A percentile compares a stretch with the other conserved stretches of the same genome.
These are phyloP conservation scores for Aspergillus sp. DNA, from an alignment of 2,329 filamentous ascomycete species.

Conservation along the genomic window DNA sequence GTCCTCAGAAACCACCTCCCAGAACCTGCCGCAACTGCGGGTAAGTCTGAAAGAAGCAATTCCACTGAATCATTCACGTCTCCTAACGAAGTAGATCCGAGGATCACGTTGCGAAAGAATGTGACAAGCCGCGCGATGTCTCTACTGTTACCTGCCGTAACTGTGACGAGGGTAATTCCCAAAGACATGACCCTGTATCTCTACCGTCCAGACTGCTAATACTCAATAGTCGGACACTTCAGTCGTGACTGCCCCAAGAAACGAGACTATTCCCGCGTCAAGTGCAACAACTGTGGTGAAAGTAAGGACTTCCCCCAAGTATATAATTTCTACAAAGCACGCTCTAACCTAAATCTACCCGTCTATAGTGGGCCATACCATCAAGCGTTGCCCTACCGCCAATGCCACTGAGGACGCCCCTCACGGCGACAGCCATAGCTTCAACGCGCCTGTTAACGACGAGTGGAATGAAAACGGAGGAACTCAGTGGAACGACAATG, in stretches of 20 bases:
- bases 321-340: neutral
- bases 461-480: neutral
- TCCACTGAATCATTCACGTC: too few species aligned
- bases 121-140: slow-evolving; percentile 44
- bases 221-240: slow-evolving; percentile 41
- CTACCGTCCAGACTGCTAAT: slow-evolving; percentile 13
- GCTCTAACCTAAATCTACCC: neutral
- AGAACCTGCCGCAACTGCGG: slow-evolving; percentile 50
- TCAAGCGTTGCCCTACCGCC: slow-evolving; percentile 40
- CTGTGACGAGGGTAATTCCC: slow-evolving; percentile 43
- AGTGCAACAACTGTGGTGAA: slow-evolving; percentile 48
- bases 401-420: slow-evolving; percentile 19
- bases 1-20: slow-evolving; percentile 38
- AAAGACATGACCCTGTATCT: neutral
- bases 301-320: slow-evolving; percentile 32
- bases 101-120: slow-evolving; percentile 47
- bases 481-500: too few species aligned
- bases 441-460: neutral
- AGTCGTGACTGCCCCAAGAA: slow-evolving; percentile 47
- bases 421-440: neutral
- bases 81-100: slow-evolving; percentile 36
- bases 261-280: slow-evolving; percentile 46
- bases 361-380: slow-evolving; percentile 45
- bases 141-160: slow-evolving; percentile 48
- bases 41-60: slow-evolving; percentile 25